These are phyloP conservation scores for Leucosporidium creatinivorum DNA, from an alignment of 768 basidiomycete species.

Conservation along the genomic window DNA sequence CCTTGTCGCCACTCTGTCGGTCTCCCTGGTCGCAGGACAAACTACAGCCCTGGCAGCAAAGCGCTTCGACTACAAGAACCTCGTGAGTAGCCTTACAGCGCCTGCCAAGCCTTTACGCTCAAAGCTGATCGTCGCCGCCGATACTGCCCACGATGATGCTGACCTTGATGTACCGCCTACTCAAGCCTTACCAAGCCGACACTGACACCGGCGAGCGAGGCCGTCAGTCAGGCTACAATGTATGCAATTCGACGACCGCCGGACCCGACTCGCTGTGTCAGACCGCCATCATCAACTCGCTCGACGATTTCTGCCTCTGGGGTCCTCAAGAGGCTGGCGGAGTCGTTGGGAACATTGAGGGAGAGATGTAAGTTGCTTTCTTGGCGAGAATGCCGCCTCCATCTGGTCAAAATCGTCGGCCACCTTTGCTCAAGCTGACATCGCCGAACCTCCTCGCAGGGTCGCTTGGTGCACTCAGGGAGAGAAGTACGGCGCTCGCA, in stretches of 20 bases:
- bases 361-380: not conserved
- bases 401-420: too few species aligned
- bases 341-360: conserved; percentile 34
- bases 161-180: too few species aligned
- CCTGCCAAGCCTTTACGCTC: not conserved
- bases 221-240: conserved; percentile 42
- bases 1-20: too few species aligned
- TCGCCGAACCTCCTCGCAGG: too few species aligned
- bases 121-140: not conserved
- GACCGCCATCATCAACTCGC: conserved; percentile 31
- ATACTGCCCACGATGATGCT: too few species aligned
- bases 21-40: conserved; percentile 11
- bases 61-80: conserved; percentile 23
- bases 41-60: conserved; percentile 23
- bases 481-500: conserved; percentile 53
- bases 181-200: conserved; percentile 53
- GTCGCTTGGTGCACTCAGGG: conserved; percentile 41
- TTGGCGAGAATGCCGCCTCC: too few species aligned
- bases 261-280: conserved; percentile 29
- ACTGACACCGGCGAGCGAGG: conserved; percentile 49
- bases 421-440: too few species aligned
- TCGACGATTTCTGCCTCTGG: conserved; percentile 22
- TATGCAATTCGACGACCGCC: conserved; percentile 33
- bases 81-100: conserved; percentile 6
- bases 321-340: conserved; percentile 21